Conservation (phyloP, 129 eudicot species). For the Gnaphalium uliginosum region DNA sequence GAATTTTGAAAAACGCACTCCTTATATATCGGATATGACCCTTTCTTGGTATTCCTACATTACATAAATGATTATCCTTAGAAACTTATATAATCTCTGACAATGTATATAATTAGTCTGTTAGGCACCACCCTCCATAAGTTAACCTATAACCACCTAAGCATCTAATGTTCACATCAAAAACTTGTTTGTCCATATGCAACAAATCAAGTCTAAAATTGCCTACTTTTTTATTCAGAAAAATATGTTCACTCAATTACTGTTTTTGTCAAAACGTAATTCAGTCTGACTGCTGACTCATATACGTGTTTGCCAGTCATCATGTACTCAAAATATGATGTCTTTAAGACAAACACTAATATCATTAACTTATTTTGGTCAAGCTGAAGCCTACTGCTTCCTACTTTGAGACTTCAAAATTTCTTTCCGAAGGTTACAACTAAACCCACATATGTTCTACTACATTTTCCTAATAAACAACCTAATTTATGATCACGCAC, state of each 20-base stretch:
- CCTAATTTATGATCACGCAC: background rate
- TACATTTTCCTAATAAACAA: background rate
- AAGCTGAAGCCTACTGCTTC: slow-evolving; percentile 6
- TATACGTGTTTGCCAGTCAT: background rate
- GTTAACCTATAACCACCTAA: background rate
- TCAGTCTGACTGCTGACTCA: background rate
- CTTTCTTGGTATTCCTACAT: too few species aligned
- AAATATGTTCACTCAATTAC: background rate
- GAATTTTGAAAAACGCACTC: too few species aligned
- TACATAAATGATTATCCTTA: background rate
- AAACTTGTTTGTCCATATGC: slow-evolving; percentile 7
- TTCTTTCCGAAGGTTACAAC: background rate
- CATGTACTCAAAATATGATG: slow-evolving; percentile 9
- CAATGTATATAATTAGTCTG: background rate
- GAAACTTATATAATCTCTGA: background rate
- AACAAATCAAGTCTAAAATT: background rate
- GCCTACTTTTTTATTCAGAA: background rate
- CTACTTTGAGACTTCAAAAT: background rate
- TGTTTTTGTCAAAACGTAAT: background rate
- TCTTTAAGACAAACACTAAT: slow-evolving; percentile 6
- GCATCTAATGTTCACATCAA: slow-evolving; percentile 7
- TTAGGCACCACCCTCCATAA: background rate
- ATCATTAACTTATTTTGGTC: slow-evolving; percentile 4
- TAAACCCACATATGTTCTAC: background rate
- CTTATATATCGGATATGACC: too few species aligned